These are phyloP conservation scores for Mallotus nudiflorus DNA, from an alignment of 345 rosid species.

Conservation along the genomic window DNA sequence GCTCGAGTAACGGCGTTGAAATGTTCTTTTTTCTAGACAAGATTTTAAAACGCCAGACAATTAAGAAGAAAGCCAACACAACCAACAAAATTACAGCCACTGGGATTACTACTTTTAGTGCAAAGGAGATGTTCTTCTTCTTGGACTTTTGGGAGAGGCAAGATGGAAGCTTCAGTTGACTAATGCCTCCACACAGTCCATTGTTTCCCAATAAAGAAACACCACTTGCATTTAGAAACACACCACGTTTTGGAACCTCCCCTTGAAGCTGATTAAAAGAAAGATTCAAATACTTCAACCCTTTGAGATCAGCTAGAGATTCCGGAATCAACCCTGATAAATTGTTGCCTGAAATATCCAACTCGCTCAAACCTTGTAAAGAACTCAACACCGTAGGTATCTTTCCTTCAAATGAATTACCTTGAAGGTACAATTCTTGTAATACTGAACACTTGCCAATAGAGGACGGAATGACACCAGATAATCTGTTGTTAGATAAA, in stretches of 20 bases:
- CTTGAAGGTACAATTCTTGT: not conserved
- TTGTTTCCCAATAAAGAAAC: slow-evolving; percentile 10
- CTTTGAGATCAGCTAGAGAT: not conserved
- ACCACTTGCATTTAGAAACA: slow-evolving; percentile 11
- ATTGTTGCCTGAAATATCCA: slow-evolving; percentile 2
- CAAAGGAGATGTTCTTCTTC: not conserved
- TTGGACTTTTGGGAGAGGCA: too few species aligned
- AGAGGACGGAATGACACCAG: slow-evolving; percentile 1
- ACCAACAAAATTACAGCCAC: not conserved
- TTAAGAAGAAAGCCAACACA: not conserved
- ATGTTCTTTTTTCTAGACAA: not conserved
- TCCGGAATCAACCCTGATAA: slow-evolving; percentile 10
- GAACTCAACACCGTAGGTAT: slow-evolving; percentile 1
- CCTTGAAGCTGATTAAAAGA: slow-evolving; percentile 16
- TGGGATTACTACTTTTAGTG: not conserved
- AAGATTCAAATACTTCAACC: slow-evolving; percentile 5
- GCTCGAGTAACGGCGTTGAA: not conserved
- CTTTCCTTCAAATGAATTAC: slow-evolving; percentile 3
- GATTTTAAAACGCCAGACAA: not conserved
- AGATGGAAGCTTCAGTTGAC: too few species aligned
- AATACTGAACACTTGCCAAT: slow-evolving; percentile 4
- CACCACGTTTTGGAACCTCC: slow-evolving; percentile 5
- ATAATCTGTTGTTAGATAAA: slow-evolving; percentile 1
- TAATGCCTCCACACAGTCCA: slow-evolving; percentile 5
- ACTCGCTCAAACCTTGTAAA: not conserved